Percentiles rank a stretch among this genome's conserved stretches.
Conservation (phyloP, 352 stramenopile species). For the Pythium guiyangense region DNA sequence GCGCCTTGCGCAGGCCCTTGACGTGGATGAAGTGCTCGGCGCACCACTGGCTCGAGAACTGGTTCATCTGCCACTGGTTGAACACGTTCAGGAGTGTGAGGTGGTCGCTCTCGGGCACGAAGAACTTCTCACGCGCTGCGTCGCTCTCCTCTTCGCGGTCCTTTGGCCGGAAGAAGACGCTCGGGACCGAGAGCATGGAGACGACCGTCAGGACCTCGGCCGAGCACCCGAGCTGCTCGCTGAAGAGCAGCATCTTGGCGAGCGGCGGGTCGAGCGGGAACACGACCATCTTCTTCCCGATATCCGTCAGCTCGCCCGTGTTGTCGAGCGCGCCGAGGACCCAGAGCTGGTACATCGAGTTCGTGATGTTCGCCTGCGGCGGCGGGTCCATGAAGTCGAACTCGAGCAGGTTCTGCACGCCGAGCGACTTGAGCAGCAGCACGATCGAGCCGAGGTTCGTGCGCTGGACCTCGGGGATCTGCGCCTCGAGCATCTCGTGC, state of each 20-base stretch:
- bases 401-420: conserved; percentile 93
- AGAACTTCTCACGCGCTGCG: conserved; percentile 97
- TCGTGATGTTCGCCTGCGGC: conserved; percentile 95
- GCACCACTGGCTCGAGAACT: conserved; percentile 94
- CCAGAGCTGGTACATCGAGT: conserved; percentile 99
- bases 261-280: conserved; percentile 97
- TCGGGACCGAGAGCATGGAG: conserved; percentile 97
- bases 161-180: conserved; percentile 96
- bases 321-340: conserved; percentile 98
- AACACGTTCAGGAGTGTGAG: conserved; percentile 98
- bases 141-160: conserved; percentile 98
- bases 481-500: conserved; percentile 96
- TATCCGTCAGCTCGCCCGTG: conserved; percentile 93
- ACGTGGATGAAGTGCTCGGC: conserved; percentile 96
- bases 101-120: conserved; percentile 97
- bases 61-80: conserved; percentile 92
- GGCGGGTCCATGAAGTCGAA: conserved; percentile 99
- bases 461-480: conserved; percentile 97
- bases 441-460: conserved; percentile 98
- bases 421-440: conserved; percentile 97
- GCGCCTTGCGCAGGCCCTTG: conserved; percentile 91
- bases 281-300: conserved; percentile 97
- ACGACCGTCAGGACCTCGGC: conserved; percentile 96
- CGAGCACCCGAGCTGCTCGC: conserved; percentile 91
- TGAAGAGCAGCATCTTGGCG: conserved; percentile 96